A percentile compares a stretch with the other conserved stretches of the same genome.
phyloP scores from a whole-genome alignment of 306 rosid genomes.

The Corylus americana region DNA sequence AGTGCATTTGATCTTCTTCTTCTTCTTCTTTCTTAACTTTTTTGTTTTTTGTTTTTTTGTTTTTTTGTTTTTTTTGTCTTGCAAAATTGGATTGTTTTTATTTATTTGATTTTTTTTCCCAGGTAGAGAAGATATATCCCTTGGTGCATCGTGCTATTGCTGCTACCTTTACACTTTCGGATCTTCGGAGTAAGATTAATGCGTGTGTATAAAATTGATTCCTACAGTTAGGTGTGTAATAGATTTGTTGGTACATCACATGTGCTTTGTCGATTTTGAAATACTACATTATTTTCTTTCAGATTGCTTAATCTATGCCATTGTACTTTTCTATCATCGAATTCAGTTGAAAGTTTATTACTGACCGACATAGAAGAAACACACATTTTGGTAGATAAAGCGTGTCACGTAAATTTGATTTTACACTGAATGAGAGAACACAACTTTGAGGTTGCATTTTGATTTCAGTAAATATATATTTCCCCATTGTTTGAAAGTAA shows the following conservation, averaged over 20 bases:
- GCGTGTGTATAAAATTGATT: neutral
- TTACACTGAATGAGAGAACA: neutral
- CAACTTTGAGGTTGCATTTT: neutral
- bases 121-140: constrained; percentile 77
- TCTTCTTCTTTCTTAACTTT: too few species aligned
- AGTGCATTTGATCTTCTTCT: too few species aligned
- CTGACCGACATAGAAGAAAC: neutral
- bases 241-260: neutral
- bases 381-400: neutral
- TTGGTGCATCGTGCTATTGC: constrained; percentile 76
- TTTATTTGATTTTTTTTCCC: constrained; percentile 27
- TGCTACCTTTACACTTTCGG: constrained; percentile 67
- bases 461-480: neutral
- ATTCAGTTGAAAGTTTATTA: neutral
- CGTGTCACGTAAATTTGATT: neutral
- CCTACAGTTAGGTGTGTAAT: neutral
- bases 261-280: neutral
- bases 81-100: neutral
- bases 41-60: too few species aligned
- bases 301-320: too few species aligned
- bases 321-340: neutral
- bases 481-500: neutral
- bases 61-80: too few species aligned
- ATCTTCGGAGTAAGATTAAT: constrained; percentile 67
- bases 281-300: neutral